Conservation (phyloP, 2,329 filamentous ascomycete genomes). For the Pleurostoma richardsiae region DNA sequence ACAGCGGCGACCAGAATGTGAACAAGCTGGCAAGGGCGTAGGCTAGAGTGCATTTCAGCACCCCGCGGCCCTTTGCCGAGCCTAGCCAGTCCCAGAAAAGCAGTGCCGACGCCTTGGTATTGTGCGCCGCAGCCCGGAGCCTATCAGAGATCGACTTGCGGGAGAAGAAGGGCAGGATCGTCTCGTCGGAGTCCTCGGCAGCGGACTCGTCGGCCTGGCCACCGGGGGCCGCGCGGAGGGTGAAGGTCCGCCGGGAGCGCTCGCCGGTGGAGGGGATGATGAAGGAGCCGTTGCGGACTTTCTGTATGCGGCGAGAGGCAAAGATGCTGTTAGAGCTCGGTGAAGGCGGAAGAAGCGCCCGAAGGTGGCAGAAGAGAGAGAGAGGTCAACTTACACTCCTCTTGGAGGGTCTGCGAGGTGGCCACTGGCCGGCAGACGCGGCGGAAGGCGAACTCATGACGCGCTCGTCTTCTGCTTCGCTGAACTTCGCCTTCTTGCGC, state of each 20-base stretch:
- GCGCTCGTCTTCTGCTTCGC: slow-evolving; percentile 6
- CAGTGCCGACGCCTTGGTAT: slow-evolving; percentile 28
- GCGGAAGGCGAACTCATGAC: slow-evolving; percentile 26
- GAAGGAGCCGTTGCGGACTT: slow-evolving; percentile 80
- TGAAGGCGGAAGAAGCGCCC: background rate
- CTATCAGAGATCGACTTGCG: slow-evolving; percentile 29
- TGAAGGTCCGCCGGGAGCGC: slow-evolving; percentile 74
- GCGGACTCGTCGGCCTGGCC: slow-evolving; percentile 14
- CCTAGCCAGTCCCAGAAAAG: slow-evolving; percentile 54
- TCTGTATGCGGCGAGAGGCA: slow-evolving; percentile 32
- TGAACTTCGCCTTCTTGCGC: slow-evolving; percentile 2
- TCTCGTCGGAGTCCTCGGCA: slow-evolving; percentile 23
- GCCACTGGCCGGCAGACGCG: slow-evolving; percentile 29
- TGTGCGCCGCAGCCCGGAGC: slow-evolving; percentile 25
- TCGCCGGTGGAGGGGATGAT: slow-evolving; percentile 84
- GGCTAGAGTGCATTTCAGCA: slow-evolving; percentile 87
- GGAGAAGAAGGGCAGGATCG: slow-evolving; percentile 26
- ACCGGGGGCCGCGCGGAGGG: slow-evolving; percentile 54
- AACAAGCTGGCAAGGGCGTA: slow-evolving; percentile 83
- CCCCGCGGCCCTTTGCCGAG: slow-evolving; percentile 71
- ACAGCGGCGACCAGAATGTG: slow-evolving; percentile 73
- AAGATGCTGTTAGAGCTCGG: background rate
- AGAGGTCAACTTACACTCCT: slow-evolving; percentile 32
- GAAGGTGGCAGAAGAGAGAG: background rate
- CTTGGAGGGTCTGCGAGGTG: slow-evolving; percentile 37